Conservation (phyloP, 2,329 filamentous ascomycete species). For the Fusarium marasasianum region DNA sequence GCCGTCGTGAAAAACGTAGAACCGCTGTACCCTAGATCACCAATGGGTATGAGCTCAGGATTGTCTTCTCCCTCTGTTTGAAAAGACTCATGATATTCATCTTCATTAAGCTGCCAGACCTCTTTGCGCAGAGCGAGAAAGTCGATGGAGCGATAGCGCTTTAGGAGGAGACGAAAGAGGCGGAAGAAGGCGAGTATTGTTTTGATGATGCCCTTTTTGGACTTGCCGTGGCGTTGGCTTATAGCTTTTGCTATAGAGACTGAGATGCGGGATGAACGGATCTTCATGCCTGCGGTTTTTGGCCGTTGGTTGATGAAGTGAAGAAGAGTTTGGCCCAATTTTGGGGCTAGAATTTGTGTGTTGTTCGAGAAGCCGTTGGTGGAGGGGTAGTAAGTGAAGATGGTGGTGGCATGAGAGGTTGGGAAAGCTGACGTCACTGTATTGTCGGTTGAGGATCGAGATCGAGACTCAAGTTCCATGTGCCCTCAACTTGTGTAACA, state of each 20-base stretch:
- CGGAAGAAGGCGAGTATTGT: constrained; percentile 47
- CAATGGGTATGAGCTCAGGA: constrained; percentile 62
- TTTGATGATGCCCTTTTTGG: constrained; percentile 43
- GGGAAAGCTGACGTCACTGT: constrained; percentile 27
- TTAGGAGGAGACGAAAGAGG: constrained; percentile 46
- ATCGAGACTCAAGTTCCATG: neutral
- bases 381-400: neutral
- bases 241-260: constrained; percentile 66
- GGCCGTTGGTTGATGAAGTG: neutral
- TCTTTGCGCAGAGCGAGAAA: constrained; percentile 44
- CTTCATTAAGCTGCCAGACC: constrained; percentile 48
- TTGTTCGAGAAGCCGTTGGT: constrained; percentile 10
- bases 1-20: constrained; percentile 78
- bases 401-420: neutral
- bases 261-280: constrained; percentile 57
- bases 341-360: neutral
- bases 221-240: constrained; percentile 51
- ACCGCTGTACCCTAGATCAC: constrained; percentile 78
- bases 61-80: constrained; percentile 33
- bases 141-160: constrained; percentile 42
- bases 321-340: neutral
- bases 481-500: neutral
- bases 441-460: constrained; percentile 8
- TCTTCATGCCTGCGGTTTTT: constrained; percentile 41
- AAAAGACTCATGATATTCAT: constrained; percentile 53